These are phyloP conservation scores for Lactarius hengduanensis DNA, from an alignment of 768 basidiomycete genomes.

Conservation along the genomic window DNA sequence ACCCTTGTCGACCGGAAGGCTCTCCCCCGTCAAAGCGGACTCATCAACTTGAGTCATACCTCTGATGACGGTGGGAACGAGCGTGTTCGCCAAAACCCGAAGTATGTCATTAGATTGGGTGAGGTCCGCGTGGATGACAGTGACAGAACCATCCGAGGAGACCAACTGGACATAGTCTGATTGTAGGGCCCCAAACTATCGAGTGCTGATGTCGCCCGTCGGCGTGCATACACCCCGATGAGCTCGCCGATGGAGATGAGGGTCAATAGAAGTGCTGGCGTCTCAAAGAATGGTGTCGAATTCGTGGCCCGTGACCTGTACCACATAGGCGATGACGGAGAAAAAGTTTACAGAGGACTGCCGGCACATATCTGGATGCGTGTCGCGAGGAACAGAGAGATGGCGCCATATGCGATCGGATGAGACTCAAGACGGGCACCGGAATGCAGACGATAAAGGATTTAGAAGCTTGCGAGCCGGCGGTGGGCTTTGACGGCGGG, in stretches of 20 bases:
- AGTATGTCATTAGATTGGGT: conserved; percentile 41
- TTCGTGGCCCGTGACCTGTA: conserved; percentile 35
- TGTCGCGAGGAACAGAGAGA: conserved; percentile 41
- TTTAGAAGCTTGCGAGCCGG: conserved; percentile 32
- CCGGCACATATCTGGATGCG: conserved; percentile 39
- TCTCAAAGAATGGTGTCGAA: conserved; percentile 43
- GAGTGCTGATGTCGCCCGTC: conserved; percentile 36
- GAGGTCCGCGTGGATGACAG: conserved; percentile 34
- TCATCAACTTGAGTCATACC: conserved; percentile 43
- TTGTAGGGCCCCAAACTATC: conserved; percentile 38
- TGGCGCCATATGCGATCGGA: conserved; percentile 37
- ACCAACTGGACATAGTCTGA: conserved; percentile 36
- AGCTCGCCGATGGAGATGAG: conserved; percentile 44
- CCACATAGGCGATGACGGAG: conserved; percentile 41
- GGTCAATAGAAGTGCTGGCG: conserved; percentile 42
- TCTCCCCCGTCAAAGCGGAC: conserved; percentile 45
- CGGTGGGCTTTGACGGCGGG: conserved; percentile 31
- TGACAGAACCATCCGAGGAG: conserved; percentile 28
- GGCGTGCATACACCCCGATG: conserved; percentile 39
- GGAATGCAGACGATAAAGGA: conserved; percentile 40
- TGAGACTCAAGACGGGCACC: conserved; percentile 39
- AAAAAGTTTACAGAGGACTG: conserved; percentile 43
- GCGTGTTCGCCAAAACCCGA: conserved; percentile 37
- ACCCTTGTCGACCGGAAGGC: conserved; percentile 39
- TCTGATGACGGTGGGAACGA: conserved; percentile 39